phyloP scores from a whole-genome alignment of 805 yeast species.

The Pichia heedii region DNA sequence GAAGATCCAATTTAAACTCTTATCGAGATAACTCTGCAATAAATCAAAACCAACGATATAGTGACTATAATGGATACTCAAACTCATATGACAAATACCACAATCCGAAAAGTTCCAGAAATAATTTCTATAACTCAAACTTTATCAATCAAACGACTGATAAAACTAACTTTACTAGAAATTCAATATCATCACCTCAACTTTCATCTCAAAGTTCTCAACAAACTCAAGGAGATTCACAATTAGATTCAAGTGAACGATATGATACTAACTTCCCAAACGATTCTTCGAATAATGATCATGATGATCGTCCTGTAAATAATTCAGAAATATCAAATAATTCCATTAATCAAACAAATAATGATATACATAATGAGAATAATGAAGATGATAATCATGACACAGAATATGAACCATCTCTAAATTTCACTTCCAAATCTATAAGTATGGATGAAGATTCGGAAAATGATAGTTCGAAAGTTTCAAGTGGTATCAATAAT shows the following conservation, averaged over 20 bases:
- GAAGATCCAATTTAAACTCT: not conserved
- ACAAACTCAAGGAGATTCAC: no score
- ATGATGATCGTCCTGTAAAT: not conserved
- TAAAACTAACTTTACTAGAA: not conserved
- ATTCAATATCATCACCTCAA: not conserved
- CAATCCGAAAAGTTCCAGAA: not conserved
- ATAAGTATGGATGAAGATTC: not conserved
- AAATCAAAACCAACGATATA: not conserved
- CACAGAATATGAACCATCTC: not conserved
- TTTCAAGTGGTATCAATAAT: no score
- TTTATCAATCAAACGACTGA: not conserved
- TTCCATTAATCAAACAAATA: no score
- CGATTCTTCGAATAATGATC: not conserved
- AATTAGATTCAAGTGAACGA: no score
- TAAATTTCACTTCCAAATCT: not conserved
- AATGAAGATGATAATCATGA: not conserved
- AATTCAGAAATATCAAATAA: no score
- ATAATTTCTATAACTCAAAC: not conserved
- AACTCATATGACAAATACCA: not conserved
- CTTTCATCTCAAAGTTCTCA: not conserved
- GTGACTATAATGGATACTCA: conserved; percentile 1
- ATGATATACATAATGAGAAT: not conserved
- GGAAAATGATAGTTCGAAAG: not conserved
- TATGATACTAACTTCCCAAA: no score
- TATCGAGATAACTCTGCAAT: conserved; percentile 3